These are phyloP conservation scores for Aspergillus conjunctus DNA, from an alignment of 495 filamentous ascomycete species.

Conservation along the genomic window DNA sequence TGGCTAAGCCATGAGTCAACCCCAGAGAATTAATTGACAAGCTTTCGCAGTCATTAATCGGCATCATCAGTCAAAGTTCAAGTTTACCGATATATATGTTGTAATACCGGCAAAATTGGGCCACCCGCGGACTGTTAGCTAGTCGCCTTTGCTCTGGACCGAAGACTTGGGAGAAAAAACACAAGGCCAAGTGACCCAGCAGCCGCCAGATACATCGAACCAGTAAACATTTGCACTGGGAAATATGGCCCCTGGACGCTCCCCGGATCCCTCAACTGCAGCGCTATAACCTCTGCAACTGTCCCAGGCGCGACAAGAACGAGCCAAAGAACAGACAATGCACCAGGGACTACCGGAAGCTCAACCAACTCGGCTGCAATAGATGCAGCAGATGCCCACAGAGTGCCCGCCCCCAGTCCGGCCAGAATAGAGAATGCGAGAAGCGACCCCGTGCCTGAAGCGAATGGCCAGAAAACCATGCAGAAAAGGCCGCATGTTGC, in stretches of 20 bases:
- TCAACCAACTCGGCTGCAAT: slow-evolving; percentile 57
- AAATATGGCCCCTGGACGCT: slow-evolving; percentile 48
- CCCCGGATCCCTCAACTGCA: slow-evolving; percentile 55
- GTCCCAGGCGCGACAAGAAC: slow-evolving; percentile 59
- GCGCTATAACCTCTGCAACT: slow-evolving; percentile 67
- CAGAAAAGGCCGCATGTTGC: slow-evolving; percentile 58
- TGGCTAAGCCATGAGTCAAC: too few relatives aligned
- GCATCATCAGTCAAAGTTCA: too few relatives aligned
- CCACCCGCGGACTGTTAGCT: too few relatives aligned
- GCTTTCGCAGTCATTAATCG: too few relatives aligned
- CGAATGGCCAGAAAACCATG: slow-evolving; percentile 70
- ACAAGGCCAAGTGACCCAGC: slow-evolving; percentile 42
- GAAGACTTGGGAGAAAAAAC: too few relatives aligned
- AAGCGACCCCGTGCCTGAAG: slow-evolving; percentile 57
- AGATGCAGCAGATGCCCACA: slow-evolving; percentile 30
- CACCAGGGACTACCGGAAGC: slow-evolving; percentile 58
- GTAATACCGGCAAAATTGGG: too few relatives aligned
- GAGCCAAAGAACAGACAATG: slow-evolving; percentile 66
- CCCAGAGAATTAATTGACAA: too few relatives aligned
- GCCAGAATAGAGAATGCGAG: slow-evolving; percentile 65
- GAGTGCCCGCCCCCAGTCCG: slow-evolving; percentile 57
- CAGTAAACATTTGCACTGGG: slow-evolving; percentile 63
- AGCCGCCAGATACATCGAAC: slow-evolving; percentile 59
- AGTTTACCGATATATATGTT: too few relatives aligned
- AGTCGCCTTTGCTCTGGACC: too few relatives aligned